phyloP scores from a whole-genome alignment of 768 basidiomycete genomes.

The Antrodiella citrinella region DNA sequence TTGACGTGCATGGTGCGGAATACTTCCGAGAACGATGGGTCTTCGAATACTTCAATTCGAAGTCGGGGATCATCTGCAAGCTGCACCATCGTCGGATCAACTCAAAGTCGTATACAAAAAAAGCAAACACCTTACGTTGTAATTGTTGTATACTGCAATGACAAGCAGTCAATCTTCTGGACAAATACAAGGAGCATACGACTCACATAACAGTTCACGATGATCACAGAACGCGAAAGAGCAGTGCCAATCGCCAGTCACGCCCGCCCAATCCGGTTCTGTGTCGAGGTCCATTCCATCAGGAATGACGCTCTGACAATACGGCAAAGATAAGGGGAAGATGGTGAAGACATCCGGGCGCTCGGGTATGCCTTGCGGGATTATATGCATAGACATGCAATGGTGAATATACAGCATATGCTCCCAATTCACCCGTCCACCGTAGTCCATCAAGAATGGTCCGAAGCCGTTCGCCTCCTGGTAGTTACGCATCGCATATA shows the following conservation, averaged over 20 bases:
- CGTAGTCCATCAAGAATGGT: conserved; percentile 41
- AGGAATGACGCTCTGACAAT: conserved; percentile 43
- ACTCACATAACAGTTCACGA: conserved; percentile 53
- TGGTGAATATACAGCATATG: conserved; percentile 51
- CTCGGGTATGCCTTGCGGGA: conserved; percentile 23
- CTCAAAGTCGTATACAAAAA: not conserved
- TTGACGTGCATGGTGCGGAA: conserved; percentile 42
- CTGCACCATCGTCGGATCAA: not conserved
- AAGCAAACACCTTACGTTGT: conserved; percentile 12
- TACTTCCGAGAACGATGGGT: conserved; percentile 41
- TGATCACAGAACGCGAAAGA: conserved; percentile 69
- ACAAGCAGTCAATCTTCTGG: not conserved
- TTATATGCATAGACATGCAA: conserved; percentile 44
- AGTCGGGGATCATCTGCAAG: conserved; percentile 23
- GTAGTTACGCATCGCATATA: conserved; percentile 60
- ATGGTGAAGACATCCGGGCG: conserved; percentile 16
- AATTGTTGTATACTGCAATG: conserved; percentile 42
- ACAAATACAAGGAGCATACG: not conserved
- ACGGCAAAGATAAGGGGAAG: conserved; percentile 44
- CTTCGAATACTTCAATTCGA: conserved; percentile 42
- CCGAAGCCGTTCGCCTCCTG: conserved; percentile 42
- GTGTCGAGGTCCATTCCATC: conserved; percentile 27
- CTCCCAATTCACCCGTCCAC: conserved; percentile 47
- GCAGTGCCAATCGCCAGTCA: conserved; percentile 52
- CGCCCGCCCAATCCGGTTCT: conserved; percentile 48